Percentiles rank a stretch among this genome's conserved stretches.
Evolutionary conservation across 495 filamentous ascomycete genomes (phyloP).

Genomic region (Neurospora sp.): DNA sequence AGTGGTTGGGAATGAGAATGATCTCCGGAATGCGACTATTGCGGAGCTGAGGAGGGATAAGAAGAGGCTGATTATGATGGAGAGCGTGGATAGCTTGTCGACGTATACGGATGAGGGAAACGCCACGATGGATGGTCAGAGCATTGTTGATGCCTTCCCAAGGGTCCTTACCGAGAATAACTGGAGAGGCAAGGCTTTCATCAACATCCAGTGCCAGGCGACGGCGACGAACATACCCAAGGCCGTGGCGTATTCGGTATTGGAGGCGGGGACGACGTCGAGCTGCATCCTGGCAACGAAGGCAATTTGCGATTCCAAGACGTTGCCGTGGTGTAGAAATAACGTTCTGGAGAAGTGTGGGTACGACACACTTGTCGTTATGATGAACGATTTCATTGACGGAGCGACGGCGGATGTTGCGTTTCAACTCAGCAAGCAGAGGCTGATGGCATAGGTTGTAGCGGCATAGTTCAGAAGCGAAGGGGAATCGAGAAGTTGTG

Average conservation of each 20-base stretch:
- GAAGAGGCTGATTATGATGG: constrained; percentile 39
- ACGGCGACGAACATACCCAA: constrained; percentile 41
- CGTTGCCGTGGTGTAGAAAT: constrained; percentile 36
- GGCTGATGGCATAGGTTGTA: constrained; percentile 13
- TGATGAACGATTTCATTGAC: constrained; percentile 49
- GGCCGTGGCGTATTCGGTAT: constrained; percentile 35
- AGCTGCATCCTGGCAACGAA: constrained; percentile 40
- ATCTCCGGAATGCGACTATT: constrained; percentile 28
- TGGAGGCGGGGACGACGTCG: constrained; percentile 31
- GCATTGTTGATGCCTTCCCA: constrained; percentile 34
- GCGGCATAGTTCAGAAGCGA: not conserved
- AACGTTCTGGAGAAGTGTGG: constrained; percentile 28
- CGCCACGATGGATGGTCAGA: constrained; percentile 37
- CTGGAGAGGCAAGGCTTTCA: constrained; percentile 30
- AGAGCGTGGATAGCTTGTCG: constrained; percentile 32
- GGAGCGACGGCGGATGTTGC: constrained; percentile 41
- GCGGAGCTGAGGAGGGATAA: constrained; percentile 27
- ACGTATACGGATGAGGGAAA: constrained; percentile 44
- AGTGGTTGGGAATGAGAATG: constrained; percentile 22
- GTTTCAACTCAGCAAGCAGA: constrained; percentile 31
- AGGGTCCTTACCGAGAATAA: constrained; percentile 24
- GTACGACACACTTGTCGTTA: constrained; percentile 30
- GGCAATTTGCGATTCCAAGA: constrained; percentile 39
- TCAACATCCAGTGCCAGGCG: constrained; percentile 44
- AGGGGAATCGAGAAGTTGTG: not conserved